Conservation (phyloP, 768 basidiomycete species). For the Lactifluus piperatus region DNA sequence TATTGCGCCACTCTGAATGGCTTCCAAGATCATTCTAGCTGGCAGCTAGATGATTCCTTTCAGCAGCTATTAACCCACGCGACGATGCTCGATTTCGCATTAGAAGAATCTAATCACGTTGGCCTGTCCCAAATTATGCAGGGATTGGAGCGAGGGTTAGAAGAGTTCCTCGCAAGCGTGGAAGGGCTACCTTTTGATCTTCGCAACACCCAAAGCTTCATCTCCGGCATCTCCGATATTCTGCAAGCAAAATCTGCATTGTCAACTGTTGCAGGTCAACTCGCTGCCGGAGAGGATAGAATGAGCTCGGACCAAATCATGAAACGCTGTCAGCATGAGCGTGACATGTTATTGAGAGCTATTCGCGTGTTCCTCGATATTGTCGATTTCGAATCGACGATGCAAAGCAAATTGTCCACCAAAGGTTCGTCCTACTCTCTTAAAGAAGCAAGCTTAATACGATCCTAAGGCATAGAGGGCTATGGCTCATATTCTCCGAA, state of each 20-base stretch:
- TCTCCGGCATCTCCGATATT: slow-evolving; percentile 6
- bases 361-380: slow-evolving; percentile 10
- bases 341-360: slow-evolving; percentile 5
- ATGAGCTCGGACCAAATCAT: not conserved
- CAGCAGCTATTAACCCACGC: slow-evolving; percentile 8
- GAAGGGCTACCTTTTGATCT: slow-evolving; percentile 1
- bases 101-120: not conserved
- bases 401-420: not conserved
- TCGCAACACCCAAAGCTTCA: slow-evolving; percentile 3
- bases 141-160: slow-evolving; percentile 8
- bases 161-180: slow-evolving; percentile 6
- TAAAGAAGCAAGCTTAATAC: not conserved
- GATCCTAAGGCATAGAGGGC: not conserved
- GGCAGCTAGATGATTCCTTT: not conserved
- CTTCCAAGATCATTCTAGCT: not conserved
- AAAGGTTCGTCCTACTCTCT: slow-evolving; percentile 1
- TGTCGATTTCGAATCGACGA: slow-evolving; percentile 4
- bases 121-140: slow-evolving; percentile 2
- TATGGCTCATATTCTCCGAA: not conserved
- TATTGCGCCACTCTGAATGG: slow-evolving; percentile 10
- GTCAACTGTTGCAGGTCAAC: not conserved
- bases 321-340: slow-evolving; percentile 3
- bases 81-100: slow-evolving; percentile 6
- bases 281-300: not conserved
- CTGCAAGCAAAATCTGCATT: not conserved